Conservation (phyloP, 2,329 filamentous ascomycete species). For the Metarhizium robertsii region DNA sequence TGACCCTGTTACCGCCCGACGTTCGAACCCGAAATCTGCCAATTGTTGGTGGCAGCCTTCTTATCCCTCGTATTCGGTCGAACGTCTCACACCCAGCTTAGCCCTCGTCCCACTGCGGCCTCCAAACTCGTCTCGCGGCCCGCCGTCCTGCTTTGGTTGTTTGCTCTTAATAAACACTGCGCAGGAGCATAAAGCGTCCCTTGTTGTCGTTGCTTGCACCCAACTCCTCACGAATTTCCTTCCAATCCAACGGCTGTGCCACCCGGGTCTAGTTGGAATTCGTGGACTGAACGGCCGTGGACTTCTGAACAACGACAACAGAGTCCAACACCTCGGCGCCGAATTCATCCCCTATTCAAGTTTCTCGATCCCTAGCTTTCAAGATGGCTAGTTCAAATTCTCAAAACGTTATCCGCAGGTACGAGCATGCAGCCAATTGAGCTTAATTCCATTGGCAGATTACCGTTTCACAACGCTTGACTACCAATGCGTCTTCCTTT, state of each 20-base stretch:
- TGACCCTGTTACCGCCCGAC: neutral
- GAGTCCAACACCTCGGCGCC: neutral
- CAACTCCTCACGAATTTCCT: neutral
- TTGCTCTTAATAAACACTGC: neutral
- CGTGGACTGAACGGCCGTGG: neutral
- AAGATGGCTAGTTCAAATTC: constrained; percentile 36
- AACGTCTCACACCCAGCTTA: neutral
- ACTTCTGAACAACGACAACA: neutral
- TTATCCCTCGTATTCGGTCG: neutral
- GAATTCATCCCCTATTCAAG: neutral
- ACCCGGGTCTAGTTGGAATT: neutral
- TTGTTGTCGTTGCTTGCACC: neutral
- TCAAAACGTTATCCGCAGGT: constrained; percentile 58
- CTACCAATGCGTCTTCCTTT: neutral
- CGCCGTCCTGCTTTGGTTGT: neutral
- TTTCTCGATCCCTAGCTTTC: constrained; percentile 7
- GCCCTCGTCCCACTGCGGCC: neutral
- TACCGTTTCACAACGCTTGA: neutral
- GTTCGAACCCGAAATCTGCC: neutral
- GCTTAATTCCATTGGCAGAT: neutral
- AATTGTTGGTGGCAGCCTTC: neutral
- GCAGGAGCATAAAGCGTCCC: neutral
- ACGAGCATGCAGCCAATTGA: constrained; percentile 19
- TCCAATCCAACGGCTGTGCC: neutral
- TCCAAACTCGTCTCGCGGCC: neutral